Conservation (phyloP, 2,329 filamentous ascomycete genomes). For the Beauveria scarabaeidicola region DNA sequence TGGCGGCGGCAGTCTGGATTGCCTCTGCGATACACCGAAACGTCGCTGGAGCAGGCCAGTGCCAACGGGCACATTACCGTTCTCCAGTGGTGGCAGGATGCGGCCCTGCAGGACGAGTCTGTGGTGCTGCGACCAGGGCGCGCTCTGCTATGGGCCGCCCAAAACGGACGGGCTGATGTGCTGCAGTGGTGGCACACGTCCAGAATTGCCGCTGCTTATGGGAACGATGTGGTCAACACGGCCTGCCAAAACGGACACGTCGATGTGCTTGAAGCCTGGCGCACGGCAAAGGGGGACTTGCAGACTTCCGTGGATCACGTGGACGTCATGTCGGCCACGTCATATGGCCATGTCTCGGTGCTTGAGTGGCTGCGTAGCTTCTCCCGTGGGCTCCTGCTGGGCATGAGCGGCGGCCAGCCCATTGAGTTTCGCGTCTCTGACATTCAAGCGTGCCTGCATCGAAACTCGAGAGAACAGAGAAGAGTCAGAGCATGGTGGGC, state of each 20-base stretch:
- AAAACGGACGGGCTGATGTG: slow-evolving; percentile 68
- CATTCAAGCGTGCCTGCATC: slow-evolving; percentile 89
- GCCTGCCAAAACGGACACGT: slow-evolving; percentile 81
- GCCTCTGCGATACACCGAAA: slow-evolving; percentile 75
- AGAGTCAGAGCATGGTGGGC: slow-evolving; percentile 83
- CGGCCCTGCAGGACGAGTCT: slow-evolving; percentile 49
- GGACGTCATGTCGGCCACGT: slow-evolving; percentile 78
- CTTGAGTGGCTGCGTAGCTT: slow-evolving; percentile 88
- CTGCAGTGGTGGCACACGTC: slow-evolving; percentile 84
- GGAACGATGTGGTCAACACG: slow-evolving; percentile 74
- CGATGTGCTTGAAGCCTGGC: slow-evolving; percentile 75
- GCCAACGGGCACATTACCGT: slow-evolving; percentile 77
- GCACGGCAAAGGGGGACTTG: slow-evolving; percentile 55
- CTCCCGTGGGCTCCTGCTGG: slow-evolving; percentile 45
- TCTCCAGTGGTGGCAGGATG: slow-evolving; percentile 86
- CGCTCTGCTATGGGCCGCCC: slow-evolving; percentile 73
- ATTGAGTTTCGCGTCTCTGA: slow-evolving; percentile 94
- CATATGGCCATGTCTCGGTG: slow-evolving; percentile 74
- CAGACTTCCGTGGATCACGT: slow-evolving; percentile 70
- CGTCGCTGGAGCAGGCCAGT: slow-evolving; percentile 79
- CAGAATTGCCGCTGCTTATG: slow-evolving; percentile 68
- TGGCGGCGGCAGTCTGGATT: slow-evolving; percentile 76
- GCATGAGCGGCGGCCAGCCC: slow-evolving; percentile 50
- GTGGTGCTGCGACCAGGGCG: slow-evolving; percentile 71
- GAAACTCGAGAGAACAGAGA: slow-evolving; percentile 67